phyloP scores from a whole-genome alignment of 805 yeast species.

The Aciculoconidium aculeatum region DNA sequence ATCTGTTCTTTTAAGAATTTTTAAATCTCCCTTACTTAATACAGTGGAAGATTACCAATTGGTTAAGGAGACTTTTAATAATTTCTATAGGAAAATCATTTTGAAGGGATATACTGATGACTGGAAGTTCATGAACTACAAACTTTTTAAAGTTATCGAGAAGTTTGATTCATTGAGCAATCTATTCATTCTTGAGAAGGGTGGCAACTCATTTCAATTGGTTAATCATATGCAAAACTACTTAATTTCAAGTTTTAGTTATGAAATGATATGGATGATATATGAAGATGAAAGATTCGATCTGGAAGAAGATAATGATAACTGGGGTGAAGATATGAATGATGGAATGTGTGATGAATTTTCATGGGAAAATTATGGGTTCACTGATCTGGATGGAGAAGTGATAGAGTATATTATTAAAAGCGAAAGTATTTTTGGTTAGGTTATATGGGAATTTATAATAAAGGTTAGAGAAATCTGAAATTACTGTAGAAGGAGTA shows the following conservation, averaged over 20 bases:
- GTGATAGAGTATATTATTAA: conserved; percentile 14
- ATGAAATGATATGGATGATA: conserved; percentile 36
- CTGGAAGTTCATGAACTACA: conserved; percentile 21
- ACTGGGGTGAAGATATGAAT: background rate
- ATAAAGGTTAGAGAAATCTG: too few relatives aligned
- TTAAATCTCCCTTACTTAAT: conserved; percentile 26
- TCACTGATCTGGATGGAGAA: conserved; percentile 13
- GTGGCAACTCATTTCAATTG: conserved; percentile 18
- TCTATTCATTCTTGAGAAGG: conserved; percentile 6
- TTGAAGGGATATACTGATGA: conserved; percentile 11
- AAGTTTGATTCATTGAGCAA: conserved; percentile 18
- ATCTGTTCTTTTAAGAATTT: conserved; percentile 27
- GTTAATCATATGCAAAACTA: conserved; percentile 29
- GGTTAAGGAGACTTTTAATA: conserved; percentile 19
- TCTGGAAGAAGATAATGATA: conserved; percentile 5
- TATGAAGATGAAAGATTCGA: conserved; percentile 19
- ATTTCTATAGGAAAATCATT: conserved; percentile 14
- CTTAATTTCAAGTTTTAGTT: conserved; percentile 29
- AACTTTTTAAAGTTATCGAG: conserved; percentile 17
- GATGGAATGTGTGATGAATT: conserved; percentile 7
- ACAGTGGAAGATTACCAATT: conserved; percentile 18
- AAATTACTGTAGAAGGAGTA: too few relatives aligned
- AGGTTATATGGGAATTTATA: too few relatives aligned
- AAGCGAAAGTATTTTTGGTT: conserved; percentile 19
- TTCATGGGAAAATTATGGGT: conserved; percentile 28